Base-by-base conservation (phyloP, 345 rosid genomes). In the Dovyalis caffra region DNA sequence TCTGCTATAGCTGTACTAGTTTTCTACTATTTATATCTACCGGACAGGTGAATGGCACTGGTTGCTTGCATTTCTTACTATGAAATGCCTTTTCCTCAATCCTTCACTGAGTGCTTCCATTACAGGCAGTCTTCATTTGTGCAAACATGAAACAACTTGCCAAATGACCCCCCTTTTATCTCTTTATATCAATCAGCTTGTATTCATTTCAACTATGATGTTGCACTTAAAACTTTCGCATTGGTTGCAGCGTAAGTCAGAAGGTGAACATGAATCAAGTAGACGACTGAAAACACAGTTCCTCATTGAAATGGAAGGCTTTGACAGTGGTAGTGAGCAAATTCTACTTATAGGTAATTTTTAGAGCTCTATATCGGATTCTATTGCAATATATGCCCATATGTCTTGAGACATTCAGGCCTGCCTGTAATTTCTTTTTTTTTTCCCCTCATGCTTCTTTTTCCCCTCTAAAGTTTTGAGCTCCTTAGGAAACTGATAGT, bases 231-330 rank as follows among this genome's bases (percentile, higher is more conserved):
- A 72, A 14, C 37, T n/a, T 69, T 76, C 70, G 58, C 18, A 58
- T 1, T 78, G 80, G 73, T 82, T 74, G 80, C 93, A 95, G 99
- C 97, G 98, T 15, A 93, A 95, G 83, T 95, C 98, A 31, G 99
- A 95, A 62, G 99, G 98, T 74, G 99, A 95, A 80, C 98, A 95
- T 79, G 99, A 95, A 85, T 86, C 97, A 38, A 93, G 98, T 83
- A 89, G 99, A 78, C 86, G 99, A 78, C 92, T 93, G 70, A 93
- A 95, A 86, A 93, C 97, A 40, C 98, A 93, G 78, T 93, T 95
- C 78, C 91, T 95, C 28, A 93, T 95, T 69, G 98, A 95, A 87
- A 93, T 93, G 99, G 96, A 95, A 89, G 98, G 97, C 76, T 95
- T 95, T 64, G 96, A 93, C 74, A 85, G 91, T 65, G 91, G 92